Percentiles rank a stretch among this genome's conserved stretches.
phyloP scores from a whole-genome alignment of 2,329 filamentous ascomycete genomes.

The Fusarium irregulare region DNA sequence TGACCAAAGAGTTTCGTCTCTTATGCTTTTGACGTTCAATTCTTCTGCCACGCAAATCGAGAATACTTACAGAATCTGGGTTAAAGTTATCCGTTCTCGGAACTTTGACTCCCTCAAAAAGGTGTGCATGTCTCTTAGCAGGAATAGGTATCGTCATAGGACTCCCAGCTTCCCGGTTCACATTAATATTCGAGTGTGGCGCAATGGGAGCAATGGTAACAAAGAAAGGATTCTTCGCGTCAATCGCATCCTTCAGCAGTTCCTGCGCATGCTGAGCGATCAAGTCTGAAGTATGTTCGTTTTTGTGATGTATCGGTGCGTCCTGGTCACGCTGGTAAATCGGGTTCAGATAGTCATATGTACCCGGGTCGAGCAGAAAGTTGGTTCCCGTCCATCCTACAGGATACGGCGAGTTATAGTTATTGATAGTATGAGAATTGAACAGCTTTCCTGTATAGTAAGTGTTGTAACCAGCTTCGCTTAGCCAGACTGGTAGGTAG shows the following conservation, averaged over 20 bases:
- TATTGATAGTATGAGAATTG: conserved; percentile 70
- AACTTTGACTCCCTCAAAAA: conserved; percentile 69
- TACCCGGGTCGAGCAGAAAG: conserved; percentile 53
- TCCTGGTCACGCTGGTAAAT: conserved; percentile 60
- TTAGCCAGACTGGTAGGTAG: conserved; percentile 78
- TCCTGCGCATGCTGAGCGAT: conserved; percentile 68
- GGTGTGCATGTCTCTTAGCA: conserved; percentile 68
- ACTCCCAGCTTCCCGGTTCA: conserved; percentile 3
- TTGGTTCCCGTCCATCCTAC: conserved; percentile 66
- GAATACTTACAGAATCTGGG: conserved; percentile 61
- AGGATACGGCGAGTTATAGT: conserved; percentile 68
- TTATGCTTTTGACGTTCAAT: too few species aligned
- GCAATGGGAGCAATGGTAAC: conserved; percentile 73
- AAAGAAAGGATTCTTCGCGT: conserved; percentile 71
- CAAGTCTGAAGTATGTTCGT: conserved; percentile 63
- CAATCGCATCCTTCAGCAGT: conserved; percentile 70
- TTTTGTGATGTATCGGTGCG: conserved; percentile 45
- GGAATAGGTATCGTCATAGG: conserved; percentile 60
- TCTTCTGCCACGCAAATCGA: too few species aligned
- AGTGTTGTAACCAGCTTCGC: conserved; percentile 74
- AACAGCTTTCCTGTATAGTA: conserved; percentile 81
- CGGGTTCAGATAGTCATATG: conserved; percentile 60
- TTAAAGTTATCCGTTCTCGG: conserved; percentile 76
- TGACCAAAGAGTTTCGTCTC: too few species aligned
- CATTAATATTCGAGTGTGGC: conserved; percentile 68